Evolutionary conservation across 2,329 filamentous ascomycete species (phyloP).

Genomic region (Colletotrichum sp.): DNA sequence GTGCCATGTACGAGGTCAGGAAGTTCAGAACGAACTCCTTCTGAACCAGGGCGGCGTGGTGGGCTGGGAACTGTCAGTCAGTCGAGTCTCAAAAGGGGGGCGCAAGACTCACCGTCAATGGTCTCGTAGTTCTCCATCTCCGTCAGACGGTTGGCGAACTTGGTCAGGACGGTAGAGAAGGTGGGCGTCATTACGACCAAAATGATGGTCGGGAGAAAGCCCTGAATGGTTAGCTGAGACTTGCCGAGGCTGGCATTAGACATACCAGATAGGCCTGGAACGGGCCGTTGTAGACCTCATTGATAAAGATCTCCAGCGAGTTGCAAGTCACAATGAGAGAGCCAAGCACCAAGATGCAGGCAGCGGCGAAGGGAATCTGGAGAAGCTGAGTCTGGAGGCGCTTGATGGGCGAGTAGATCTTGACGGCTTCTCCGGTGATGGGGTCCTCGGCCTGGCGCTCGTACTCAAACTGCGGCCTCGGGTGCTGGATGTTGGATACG

Average conservation of each 20-base stretch:
- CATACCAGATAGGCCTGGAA: constrained; percentile 83
- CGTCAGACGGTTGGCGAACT: constrained; percentile 77
- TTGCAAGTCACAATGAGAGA: constrained; percentile 86
- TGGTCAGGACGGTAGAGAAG: constrained; percentile 76
- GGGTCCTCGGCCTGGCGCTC: constrained; percentile 80
- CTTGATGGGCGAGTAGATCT: constrained; percentile 77
- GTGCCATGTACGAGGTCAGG: constrained; percentile 91
- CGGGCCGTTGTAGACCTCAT: constrained; percentile 88
- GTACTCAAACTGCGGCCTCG: constrained; percentile 78
- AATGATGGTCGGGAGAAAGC: constrained; percentile 87
- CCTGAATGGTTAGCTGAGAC: constrained; percentile 45
- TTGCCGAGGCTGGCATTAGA: constrained; percentile 19
- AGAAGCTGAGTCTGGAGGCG: constrained; percentile 78
- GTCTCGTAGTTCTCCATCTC: constrained; percentile 93
- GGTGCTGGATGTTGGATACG: constrained; percentile 81
- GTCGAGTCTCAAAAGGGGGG: not conserved
- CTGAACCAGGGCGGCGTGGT: constrained; percentile 82
- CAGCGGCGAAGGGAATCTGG: constrained; percentile 83
- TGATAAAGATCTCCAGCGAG: constrained; percentile 93
- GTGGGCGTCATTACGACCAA: constrained; percentile 83
- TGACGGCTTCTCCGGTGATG: constrained; percentile 79
- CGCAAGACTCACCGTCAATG: constrained; percentile 59
- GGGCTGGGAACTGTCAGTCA: constrained; percentile 52
- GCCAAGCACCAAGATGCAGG: constrained; percentile 75
- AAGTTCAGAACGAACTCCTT: constrained; percentile 98